Conservation (phyloP, 306 rosid genomes). For the Psophocarpus tetragonolobus region DNA sequence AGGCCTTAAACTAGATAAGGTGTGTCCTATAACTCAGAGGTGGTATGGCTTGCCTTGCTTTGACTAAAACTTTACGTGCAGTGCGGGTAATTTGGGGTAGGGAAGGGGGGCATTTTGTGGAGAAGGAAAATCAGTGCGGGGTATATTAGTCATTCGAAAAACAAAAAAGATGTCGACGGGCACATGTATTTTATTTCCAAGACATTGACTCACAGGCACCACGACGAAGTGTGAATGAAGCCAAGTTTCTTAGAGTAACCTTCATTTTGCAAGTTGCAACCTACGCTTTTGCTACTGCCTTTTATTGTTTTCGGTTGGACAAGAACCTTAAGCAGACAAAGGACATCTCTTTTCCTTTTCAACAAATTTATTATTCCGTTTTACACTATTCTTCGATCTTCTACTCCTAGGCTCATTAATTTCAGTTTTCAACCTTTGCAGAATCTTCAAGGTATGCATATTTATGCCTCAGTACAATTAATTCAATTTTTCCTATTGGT, state of each 20-base stretch:
- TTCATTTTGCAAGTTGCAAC: conserved; percentile 2
- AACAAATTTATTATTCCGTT: conserved; percentile 13
- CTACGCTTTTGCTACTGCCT: background rate
- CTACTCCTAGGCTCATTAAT: conserved; percentile 36
- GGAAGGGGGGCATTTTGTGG: conserved; percentile 20
- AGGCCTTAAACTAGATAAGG: conserved; percentile 6
- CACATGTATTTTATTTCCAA: conserved; percentile 27
- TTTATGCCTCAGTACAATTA: conserved; percentile 27
- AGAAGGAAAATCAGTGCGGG: background rate
- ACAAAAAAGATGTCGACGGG: conserved; percentile 13
- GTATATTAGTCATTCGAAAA: background rate
- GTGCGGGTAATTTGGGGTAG: background rate
- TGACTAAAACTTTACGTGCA: conserved; percentile 17
- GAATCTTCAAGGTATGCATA: conserved; percentile 42
- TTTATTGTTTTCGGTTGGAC: background rate
- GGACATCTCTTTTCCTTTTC: background rate
- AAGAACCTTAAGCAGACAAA: conserved; percentile 20
- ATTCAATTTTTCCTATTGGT: background rate
- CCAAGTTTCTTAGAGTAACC: conserved; percentile 12
- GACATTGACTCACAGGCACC: conserved; percentile 7
- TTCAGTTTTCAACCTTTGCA: conserved; percentile 39
- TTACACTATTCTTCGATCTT: conserved; percentile 7
- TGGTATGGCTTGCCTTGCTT: conserved; percentile 2
- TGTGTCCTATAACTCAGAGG: conserved; percentile 20
- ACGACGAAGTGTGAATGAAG: conserved; percentile 24